Base-by-base conservation (phyloP, 2,329 filamentous ascomycete species). In the Trichoderma sp. region DNA sequence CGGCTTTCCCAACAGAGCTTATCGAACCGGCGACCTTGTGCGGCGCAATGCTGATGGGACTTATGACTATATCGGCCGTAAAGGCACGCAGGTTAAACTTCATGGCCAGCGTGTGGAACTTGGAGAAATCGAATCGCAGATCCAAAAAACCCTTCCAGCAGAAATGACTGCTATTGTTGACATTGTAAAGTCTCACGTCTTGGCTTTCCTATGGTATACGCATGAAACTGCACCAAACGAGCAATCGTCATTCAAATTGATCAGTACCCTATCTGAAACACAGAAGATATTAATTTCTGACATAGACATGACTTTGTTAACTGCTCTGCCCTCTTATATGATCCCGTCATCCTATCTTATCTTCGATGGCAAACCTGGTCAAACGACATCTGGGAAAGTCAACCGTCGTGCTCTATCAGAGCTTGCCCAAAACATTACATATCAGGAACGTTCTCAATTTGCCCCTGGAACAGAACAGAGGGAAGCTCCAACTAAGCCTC, bases 241-340 rank as follows among this genome's bases (percentile, higher is more conserved):
- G 5, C n/a, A 50, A 50, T 6, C n/a, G 2, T 3, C 47, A 23
- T 23, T 17, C 7, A 26, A 5, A 32, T 13, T 23, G 13, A 63
- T 15, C 62, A 39, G 12, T 12, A 39, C n/a, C 2, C 47, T 71
- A 43, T 26, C 47, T 20, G 68, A 74, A n/a, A 62, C 70, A 4
- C 64, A 75, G 39, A 50, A 61, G 1, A 57, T 71, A 1, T 36
- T 39, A 4, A 63, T 70, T 20, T 36, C 32, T 1, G 77, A 76
- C 28, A 53, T 74, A 6, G 32, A 67, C 17, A 63, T 66, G 13
- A 12, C 70, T 3, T 39, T 74, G 7, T 50, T 36, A n/a, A 20
- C 43, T 15, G 6, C 50, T 9, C 69, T 75, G 13, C 74, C 74
- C 4, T 26, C n/a, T 4, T 76, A 76, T 57, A 76, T 76, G 74